Base-by-base conservation (phyloP, 108 stramenopile species). In the Pseudonitzschia multiseries region DNA sequence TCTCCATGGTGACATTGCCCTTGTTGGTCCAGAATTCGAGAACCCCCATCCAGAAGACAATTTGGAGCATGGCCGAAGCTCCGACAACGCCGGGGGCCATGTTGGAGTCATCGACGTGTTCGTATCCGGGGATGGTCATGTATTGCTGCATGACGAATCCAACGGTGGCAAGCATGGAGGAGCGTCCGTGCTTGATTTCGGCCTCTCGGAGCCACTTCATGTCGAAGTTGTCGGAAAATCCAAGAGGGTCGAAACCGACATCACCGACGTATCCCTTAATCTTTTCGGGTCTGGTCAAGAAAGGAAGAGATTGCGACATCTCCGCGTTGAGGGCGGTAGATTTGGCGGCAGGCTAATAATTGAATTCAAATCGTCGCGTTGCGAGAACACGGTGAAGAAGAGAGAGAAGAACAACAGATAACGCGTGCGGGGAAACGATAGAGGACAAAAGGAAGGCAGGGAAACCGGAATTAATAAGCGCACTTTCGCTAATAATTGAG, bases 131-230 rank as follows among this genome's bases (percentile, higher is more conserved):
- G 67, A 95, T 79, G 60, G 89, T 95, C 48, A 86, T 61, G 85
- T 78, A 91, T 75, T 95, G 79, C 59, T 88, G 87, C 66, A 65
- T 76, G 65, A 87, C 75, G 76, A 93, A 95, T 51, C 94, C 94
- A 68, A 90, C 75, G 43, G 84, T 69, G 70, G 94, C 98, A 54
- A 98, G 89, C 98, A 98, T 98, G 75, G 95, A 77, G 12, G 92
- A 78, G 29, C 98, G 96, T 48, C 94, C 81, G 92, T 98, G 98
- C 87, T 98, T 98, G 84, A 98, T 85, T 75, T 98, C 98, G 51
- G 97, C 87, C 69, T 98, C 98, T 32, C 94, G 93, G 70, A 98
- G 74, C 97, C 97, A 98, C 83, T 98, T 97, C 62, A 97, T 91
- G 82, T 98, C 98, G 40, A 94, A 85, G 80, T 87, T 77, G 43